These are phyloP conservation scores for Suillus cothurnatus DNA, from an alignment of 768 basidiomycete species.

Conservation along the genomic window DNA sequence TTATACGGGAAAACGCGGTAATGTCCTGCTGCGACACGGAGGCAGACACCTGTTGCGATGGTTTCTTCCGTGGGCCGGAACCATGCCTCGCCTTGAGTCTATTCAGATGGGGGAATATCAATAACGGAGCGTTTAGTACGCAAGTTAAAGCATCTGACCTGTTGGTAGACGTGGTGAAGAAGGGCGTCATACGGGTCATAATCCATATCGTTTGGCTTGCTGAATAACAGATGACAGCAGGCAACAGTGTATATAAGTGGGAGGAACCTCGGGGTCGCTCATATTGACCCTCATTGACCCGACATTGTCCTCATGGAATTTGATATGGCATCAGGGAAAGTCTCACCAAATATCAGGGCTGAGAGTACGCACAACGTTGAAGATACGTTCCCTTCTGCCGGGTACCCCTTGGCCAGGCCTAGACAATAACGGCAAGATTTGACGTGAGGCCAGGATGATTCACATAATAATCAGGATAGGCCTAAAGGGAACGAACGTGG, in stretches of 20 bases:
- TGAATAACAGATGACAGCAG: not conserved
- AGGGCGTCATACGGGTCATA: constrained; percentile 83
- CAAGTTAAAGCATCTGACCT: constrained; percentile 42
- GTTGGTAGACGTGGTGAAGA: constrained; percentile 77
- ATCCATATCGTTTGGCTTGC: constrained; percentile 47
- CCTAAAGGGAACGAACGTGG: not conserved
- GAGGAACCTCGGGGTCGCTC: not conserved
- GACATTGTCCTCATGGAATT: not conserved
- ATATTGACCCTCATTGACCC: not conserved
- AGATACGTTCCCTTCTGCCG: not conserved
- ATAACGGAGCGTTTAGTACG: not conserved
- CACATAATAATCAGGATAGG: not conserved
- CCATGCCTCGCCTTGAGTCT: constrained; percentile 85
- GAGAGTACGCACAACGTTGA: not conserved
- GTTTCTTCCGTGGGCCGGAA: constrained; percentile 83
- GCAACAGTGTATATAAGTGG: constrained; percentile 13
- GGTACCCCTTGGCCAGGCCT: constrained; percentile 6
- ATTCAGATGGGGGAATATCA: constrained; percentile 18
- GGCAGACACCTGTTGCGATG: constrained; percentile 74
- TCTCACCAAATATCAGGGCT: not conserved
- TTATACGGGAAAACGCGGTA: constrained; percentile 87
- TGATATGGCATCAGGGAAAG: not conserved
- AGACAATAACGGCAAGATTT: not conserved
- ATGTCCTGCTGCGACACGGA: constrained; percentile 64
- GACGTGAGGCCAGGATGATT: not conserved